A percentile compares a stretch with the other conserved stretches of the same genome.
phyloP scores from a whole-genome alignment of 2,329 filamentous ascomycete species.

The Chalaropsis ovoidea region DNA sequence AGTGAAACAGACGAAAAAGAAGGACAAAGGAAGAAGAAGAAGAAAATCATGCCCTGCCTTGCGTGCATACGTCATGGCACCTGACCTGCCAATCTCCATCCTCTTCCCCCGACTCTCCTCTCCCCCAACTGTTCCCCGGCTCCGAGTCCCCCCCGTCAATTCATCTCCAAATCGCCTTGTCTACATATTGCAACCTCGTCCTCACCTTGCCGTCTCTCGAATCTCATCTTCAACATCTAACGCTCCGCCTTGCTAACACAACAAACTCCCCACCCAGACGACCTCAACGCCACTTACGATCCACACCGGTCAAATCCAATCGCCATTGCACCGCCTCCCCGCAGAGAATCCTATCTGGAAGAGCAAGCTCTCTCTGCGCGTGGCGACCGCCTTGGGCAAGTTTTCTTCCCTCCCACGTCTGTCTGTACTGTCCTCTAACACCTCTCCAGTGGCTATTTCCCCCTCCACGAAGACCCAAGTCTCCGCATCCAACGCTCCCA shows the following conservation, averaged over 20 bases:
- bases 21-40: not conserved
- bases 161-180: slow-evolving; percentile 4
- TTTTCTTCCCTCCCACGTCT: slow-evolving; percentile 21
- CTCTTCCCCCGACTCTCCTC: not conserved
- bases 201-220: not conserved
- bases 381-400: slow-evolving; percentile 50
- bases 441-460: slow-evolving; percentile 47
- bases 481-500: slow-evolving; percentile 41
- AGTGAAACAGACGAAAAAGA: not conserved
- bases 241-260: not conserved
- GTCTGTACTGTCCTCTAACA: slow-evolving; percentile 10
- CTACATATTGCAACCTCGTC: slow-evolving; percentile 6
- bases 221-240: not conserved
- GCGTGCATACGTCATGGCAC: slow-evolving; percentile 5
- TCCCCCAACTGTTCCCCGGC: not conserved
- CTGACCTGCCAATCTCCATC: slow-evolving; percentile 3
- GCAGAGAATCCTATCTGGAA: slow-evolving; percentile 20
- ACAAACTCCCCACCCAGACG: not conserved
- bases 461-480: slow-evolving; percentile 47
- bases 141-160: not conserved
- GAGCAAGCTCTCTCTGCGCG: slow-evolving; percentile 45
- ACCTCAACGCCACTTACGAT: slow-evolving; percentile 29
- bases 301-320: slow-evolving; percentile 37
- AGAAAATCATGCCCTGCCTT: not conserved
- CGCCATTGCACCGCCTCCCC: slow-evolving; percentile 35